Evolutionary conservation across 305 asterid species (phyloP).

Genomic region (Fraxinus paxiana): DNA sequence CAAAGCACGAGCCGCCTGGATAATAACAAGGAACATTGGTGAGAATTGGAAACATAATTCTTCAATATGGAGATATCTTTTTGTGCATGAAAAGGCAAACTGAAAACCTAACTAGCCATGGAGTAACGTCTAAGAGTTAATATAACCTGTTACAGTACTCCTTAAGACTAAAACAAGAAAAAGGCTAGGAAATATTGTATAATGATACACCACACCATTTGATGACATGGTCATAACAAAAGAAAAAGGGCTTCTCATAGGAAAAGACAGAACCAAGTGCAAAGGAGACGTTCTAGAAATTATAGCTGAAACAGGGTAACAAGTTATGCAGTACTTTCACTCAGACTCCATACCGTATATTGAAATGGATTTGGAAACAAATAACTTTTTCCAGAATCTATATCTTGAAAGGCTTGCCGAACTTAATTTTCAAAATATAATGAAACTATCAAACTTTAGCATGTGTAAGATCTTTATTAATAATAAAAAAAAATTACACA

Average conservation of each 20-base stretch:
- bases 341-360: constrained; percentile 7
- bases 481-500: not conserved
- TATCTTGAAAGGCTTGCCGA: not conserved
- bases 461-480: not conserved
- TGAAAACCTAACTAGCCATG: constrained; percentile 1
- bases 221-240: not conserved
- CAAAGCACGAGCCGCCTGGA: constrained; percentile 88
- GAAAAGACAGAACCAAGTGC: not conserved
- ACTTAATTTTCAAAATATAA: not conserved
- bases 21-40: constrained; percentile 11
- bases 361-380: not conserved
- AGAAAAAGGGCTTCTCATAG: not conserved
- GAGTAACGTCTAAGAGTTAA: constrained; percentile 4
- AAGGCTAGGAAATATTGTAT: not conserved
- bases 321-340: not conserved
- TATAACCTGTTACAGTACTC: not conserved
- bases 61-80: not conserved
- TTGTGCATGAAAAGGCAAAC: not conserved
- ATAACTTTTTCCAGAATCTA: constrained; percentile 1
- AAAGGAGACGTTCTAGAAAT: not conserved
- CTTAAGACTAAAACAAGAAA: constrained; percentile 10
- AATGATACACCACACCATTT: not conserved
- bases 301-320: not conserved
- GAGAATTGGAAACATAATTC: constrained; percentile 7
- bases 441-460: not conserved